Conservation (phyloP, 805 yeast species). For the Pichia nakasei region DNA sequence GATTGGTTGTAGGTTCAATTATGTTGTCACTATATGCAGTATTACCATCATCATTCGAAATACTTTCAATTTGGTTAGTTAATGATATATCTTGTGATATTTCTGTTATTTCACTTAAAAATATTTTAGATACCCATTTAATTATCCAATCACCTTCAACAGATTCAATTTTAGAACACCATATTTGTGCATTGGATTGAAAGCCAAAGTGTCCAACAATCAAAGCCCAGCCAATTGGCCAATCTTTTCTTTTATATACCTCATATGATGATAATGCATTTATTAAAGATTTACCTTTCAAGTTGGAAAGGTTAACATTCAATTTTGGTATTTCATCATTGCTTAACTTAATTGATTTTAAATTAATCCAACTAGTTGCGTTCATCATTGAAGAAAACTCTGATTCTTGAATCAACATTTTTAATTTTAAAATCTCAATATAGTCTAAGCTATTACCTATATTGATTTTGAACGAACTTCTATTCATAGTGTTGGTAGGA, state of each 20-base stretch:
- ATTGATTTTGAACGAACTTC: conserved; percentile 26
- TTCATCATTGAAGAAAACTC: conserved; percentile 48
- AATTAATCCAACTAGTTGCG: conserved; percentile 64
- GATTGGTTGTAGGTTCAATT: too few species aligned
- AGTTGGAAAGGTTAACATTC: conserved; percentile 25
- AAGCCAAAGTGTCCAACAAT: conserved; percentile 30
- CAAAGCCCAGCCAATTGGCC: conserved; percentile 53
- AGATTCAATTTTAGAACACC: conserved; percentile 43
- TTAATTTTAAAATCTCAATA: conserved; percentile 34
- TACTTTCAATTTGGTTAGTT: not conserved
- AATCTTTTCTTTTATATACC: conserved; percentile 40
- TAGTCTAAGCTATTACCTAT: conserved; percentile 20
- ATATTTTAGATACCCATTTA: conserved; percentile 37
- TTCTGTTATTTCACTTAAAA: conserved; percentile 8
- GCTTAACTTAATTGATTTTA: conserved; percentile 42
- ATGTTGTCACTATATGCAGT: too few species aligned
- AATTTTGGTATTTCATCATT: conserved; percentile 39
- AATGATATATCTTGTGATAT: not conserved
- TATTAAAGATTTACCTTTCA: conserved; percentile 16
- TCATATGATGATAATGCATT: conserved; percentile 18
- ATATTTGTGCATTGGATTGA: conserved; percentile 36
- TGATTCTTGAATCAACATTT: conserved; percentile 38
- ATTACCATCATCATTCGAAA: not conserved
- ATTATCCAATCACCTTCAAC: conserved; percentile 46
- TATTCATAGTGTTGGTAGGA: conserved; percentile 32